Conservation (phyloP, 805 yeast genomes). For the Wickerhamomyces bovis region DNA sequence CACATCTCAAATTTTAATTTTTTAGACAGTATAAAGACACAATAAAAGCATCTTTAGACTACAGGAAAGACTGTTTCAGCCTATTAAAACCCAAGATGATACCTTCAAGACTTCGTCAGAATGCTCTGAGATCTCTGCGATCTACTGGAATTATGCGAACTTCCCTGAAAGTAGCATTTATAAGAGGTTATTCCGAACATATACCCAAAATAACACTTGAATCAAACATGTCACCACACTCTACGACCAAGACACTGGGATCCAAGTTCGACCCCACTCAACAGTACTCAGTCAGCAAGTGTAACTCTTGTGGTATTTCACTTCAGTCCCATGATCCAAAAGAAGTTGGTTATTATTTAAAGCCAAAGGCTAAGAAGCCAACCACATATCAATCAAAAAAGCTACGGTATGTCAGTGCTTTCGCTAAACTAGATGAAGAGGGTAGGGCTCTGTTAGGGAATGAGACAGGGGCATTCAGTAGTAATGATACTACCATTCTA, state of each 20-base stretch:
- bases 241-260: background rate
- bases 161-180: background rate
- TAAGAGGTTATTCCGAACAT: background rate
- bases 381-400: constrained; percentile 11
- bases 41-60: no score
- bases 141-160: background rate
- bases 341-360: constrained; percentile 39
- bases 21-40: no score
- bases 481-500: background rate
- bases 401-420: constrained; percentile 15
- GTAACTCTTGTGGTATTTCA: constrained; percentile 54
- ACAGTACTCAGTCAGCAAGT: constrained; percentile 19
- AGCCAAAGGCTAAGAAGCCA: constrained; percentile 18
- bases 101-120: background rate
- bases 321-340: constrained; percentile 37
- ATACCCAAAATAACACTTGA: background rate
- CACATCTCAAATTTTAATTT: background rate
- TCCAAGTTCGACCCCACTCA: constrained; percentile 6
- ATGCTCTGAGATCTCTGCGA: background rate
- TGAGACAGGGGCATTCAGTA: background rate
- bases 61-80: background rate
- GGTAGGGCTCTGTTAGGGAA: constrained; percentile 14
- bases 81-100: background rate
- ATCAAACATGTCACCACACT: background rate
- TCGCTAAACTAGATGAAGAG: constrained; percentile 19